Evolutionary conservation across 163 green algal species (phyloP).

Genomic region (Volvox carteri): DNA sequence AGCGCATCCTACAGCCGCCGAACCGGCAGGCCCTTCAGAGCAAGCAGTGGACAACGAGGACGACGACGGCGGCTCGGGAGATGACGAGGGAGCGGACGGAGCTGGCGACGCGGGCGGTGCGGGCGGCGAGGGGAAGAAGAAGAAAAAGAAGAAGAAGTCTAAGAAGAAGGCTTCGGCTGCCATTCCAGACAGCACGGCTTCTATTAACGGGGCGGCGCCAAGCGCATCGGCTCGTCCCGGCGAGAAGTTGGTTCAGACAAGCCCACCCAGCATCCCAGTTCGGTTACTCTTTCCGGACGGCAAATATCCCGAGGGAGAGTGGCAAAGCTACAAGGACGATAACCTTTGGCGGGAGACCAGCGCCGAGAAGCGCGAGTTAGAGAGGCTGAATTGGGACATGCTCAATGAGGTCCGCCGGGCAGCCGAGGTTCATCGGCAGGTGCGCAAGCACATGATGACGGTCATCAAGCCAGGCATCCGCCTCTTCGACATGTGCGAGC

Average conservation of each 20-base stretch:
- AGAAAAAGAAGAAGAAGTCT: conserved; percentile 76
- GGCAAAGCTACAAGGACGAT: conserved; percentile 89
- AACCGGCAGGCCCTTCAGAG: not conserved
- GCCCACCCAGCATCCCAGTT: conserved; percentile 92
- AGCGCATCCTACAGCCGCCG: not conserved
- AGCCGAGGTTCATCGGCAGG: conserved; percentile 97
- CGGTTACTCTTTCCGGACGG: conserved; percentile 88
- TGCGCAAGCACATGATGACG: conserved; percentile 91
- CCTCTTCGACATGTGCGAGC: conserved; percentile 95
- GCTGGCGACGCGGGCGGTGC: conserved; percentile 28
- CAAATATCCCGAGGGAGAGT: conserved; percentile 92
- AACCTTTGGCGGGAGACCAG: conserved; percentile 94
- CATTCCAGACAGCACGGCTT: not conserved
- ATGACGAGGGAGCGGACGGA: conserved; percentile 24
- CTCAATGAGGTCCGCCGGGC: conserved; percentile 91
- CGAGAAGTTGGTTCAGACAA: conserved; percentile 82
- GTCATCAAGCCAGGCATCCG: conserved; percentile 94
- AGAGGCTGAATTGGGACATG: conserved; percentile 89
- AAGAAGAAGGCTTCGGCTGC: conserved; percentile 65
- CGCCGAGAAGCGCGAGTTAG: conserved; percentile 93
- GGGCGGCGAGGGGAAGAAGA: conserved; percentile 68
- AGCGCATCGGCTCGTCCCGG: conserved; percentile 16
- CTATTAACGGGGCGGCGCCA: not conserved
- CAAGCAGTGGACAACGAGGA: not conserved
- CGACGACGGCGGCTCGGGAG: conserved; percentile 46